phyloP scores from a whole-genome alignment of 306 rosid species.

The Adenanthera pavonina region DNA sequence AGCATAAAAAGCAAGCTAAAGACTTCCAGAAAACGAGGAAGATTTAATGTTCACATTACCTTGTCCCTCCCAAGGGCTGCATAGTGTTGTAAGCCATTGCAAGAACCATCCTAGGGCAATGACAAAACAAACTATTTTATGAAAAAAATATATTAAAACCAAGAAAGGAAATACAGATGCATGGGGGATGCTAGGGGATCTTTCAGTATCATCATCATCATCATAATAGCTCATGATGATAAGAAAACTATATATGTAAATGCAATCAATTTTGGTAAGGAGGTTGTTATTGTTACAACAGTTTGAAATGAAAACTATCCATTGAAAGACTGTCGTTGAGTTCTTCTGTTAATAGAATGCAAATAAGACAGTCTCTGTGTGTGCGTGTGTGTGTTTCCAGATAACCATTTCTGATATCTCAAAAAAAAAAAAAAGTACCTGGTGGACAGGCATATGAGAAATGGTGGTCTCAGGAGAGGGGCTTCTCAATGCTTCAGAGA shows the following conservation, averaged over 20 bases:
- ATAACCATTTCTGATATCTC: constrained; percentile 22
- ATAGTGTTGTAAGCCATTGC: constrained; percentile 99
- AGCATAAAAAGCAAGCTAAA: constrained; percentile 15
- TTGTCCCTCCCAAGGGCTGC: constrained; percentile 99
- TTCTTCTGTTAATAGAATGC: background rate
- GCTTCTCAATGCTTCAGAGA: constrained; percentile 89
- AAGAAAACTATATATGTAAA: background rate
- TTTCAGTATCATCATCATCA: constrained; percentile 35
- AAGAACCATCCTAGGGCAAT: constrained; percentile 90
- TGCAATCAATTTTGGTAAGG: background rate
- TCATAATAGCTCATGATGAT: constrained; percentile 6
- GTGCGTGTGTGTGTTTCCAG: background rate
- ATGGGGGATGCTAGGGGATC: constrained; percentile 15
- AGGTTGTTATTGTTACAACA: constrained; percentile 12
- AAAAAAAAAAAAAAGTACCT: constrained; percentile 64
- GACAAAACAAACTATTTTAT: constrained; percentile 24
- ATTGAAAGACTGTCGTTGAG: constrained; percentile 12
- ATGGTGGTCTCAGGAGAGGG: constrained; percentile 80
- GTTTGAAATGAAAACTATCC: constrained; percentile 19
- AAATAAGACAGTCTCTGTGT: constrained; percentile 19
- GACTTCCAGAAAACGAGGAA: background rate
- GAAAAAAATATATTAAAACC: constrained; percentile 21
- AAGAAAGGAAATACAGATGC: constrained; percentile 28
- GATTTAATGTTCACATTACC: constrained; percentile 50
- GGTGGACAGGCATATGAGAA: constrained; percentile 91